Base-by-base conservation (phyloP, 2,329 filamentous ascomycete genomes). In the Neonectria coccinea region DNA sequence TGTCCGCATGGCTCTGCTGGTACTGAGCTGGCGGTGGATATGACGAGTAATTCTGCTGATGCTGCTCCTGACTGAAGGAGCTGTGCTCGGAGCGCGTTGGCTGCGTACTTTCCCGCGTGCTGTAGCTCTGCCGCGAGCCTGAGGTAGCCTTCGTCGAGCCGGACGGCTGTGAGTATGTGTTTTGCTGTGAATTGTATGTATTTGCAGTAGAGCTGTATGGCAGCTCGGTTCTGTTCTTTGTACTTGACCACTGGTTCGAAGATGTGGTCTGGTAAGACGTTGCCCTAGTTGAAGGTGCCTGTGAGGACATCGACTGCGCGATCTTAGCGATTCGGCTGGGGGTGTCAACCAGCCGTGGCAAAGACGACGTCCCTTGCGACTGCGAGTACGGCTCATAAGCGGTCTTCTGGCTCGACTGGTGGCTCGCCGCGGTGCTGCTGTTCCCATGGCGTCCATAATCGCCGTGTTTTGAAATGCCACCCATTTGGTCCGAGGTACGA, bases 371-470 rank as follows among this genome's bases (percentile, higher is more conserved):
- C 27, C 56, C 67, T 29, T 60, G 71, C n/a, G 66, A 73, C n/a
- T 74, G 77, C n/a, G 75, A 66, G 58, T 78, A 76, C 10, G 79
- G 76, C 51, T 82, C 67, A 65, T 79, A 73, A 8, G 67, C 67
- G 12, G 75, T 69, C 33, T 72, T 74, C 10, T 65, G 62, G 39
- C 56, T 56, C 47, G 57, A 18, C 16, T 69, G 66, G 8, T 69
- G 61, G 20, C 50, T 59, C 56, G 55, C 6, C 14, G 52, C 41
- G 10, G 51, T 56, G 41, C 45, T 66, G 9, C 44, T 45, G n/a
- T 54, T 36, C 16, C 53, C 42, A 27, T 75, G 70, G 52, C 66
- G 67, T 7, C 68, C 68, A 42, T 72, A 67, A 16, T 62, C 58
- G n/a, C 69, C 65, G 39, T 74, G 74, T 8, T 59, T 52, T 10